These are phyloP conservation scores for Lachancea quebecensis DNA, from an alignment of 805 yeast species.

Conservation along the genomic window DNA sequence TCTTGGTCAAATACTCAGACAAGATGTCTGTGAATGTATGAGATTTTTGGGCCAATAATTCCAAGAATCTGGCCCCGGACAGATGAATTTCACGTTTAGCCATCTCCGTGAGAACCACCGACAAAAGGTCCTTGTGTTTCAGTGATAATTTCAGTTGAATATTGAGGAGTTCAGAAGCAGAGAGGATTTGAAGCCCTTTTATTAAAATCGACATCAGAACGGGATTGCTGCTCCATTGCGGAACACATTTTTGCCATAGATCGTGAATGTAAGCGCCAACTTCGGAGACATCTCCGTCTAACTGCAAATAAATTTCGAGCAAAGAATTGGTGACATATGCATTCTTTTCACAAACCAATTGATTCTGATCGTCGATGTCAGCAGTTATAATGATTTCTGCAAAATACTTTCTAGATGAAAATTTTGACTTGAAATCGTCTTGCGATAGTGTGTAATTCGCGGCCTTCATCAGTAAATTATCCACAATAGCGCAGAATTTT, in stretches of 20 bases:
- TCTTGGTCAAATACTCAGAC: too few species aligned
- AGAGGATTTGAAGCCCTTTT: background rate
- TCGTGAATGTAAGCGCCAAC: conserved; percentile 7
- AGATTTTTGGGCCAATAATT: too few species aligned
- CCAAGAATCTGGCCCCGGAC: too few species aligned
- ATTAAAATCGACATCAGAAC: background rate
- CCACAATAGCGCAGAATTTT: conserved; percentile 19
- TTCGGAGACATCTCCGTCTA: conserved; percentile 9
- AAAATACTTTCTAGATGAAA: conserved; percentile 29
- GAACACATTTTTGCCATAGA: conserved; percentile 6
- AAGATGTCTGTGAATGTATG: too few species aligned
- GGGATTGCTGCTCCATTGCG: background rate
- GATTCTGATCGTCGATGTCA: background rate
- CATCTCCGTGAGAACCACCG: background rate
- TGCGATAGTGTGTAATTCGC: conserved; percentile 35
- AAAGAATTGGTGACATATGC: conserved; percentile 29
- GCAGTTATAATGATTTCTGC: conserved; percentile 13
- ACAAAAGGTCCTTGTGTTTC: background rate
- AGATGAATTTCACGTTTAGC: too few species aligned
- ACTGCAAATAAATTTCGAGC: conserved; percentile 34
- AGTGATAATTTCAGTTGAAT: background rate
- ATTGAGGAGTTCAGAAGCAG: conserved; percentile 1
- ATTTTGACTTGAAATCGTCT: conserved; percentile 3
- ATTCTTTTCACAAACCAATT: conserved; percentile 18
- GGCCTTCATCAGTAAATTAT: conserved; percentile 37